Base-by-base conservation (phyloP, 2,329 filamentous ascomycete species). In the Diaporthe nobilis region DNA sequence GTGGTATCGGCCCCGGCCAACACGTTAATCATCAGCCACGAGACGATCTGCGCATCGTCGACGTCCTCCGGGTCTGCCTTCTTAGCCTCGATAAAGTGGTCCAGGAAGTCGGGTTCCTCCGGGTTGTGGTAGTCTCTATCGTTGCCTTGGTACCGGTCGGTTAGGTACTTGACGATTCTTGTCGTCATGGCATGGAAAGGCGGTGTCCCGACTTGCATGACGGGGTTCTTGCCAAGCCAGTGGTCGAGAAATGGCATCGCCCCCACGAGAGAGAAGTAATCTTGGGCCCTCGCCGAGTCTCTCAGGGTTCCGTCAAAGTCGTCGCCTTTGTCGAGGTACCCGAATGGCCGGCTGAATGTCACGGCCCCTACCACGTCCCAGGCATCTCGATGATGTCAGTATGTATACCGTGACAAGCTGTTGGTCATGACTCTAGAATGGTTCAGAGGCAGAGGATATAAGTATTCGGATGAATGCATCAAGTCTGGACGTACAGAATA, bases 331-430 rank as follows among this genome's bases (percentile, higher is more conserved):
- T 85, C 79, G 51, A 87, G 79, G 79, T 86, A 87, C 12, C 86
- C 86, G 75, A 87, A 83, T 47, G 82, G 83, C 17, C 83, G 80
- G 65, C 83, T 83, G 73, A 86, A 87, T 44, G 83, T 84, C 9
- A 85, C 79, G 51, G 83, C 80, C 51, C 85, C 84, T 75, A 87
- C 81, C 13, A 86, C 82, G 75, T 88, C 86, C 81, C 85, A 87
- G 22, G 85, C 77, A 61, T 79, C 47, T 39, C 13, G 28, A 39
- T 2, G 15, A 42, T 13, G 8, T 68, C 28, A 68, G 4, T 37
- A 51, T 65, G 72, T 22, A 9, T 15, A 17, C 4, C 17, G 5
- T 13, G 25, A 67, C 7, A 10, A 15, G 22, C 15, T 5, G 8
- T 3, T 34, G 10, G 1, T 1, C 2, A 10, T 22, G 25, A 8